Evolutionary conservation across 768 basidiomycete genomes (phyloP), one percentile per base, ranked within the genome.

Genomic region (Astraeus odoratus): DNA sequence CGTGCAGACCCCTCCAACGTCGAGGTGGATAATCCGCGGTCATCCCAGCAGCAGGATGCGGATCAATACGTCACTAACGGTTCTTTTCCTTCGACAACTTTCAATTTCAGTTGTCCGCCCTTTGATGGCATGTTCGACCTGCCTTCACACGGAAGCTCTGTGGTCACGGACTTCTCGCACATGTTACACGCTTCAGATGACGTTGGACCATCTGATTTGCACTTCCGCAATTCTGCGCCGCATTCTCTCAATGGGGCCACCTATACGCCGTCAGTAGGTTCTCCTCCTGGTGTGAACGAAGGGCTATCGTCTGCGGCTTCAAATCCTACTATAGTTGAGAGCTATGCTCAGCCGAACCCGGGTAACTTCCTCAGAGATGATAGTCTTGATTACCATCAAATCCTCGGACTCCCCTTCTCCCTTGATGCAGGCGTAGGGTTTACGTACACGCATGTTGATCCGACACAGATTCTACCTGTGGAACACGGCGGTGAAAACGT

Each of bases 381-480:
- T 38, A 15, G 26, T 16, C 61, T 85, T 35, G 79, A 83, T 51
- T 87, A 81, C 54, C 70, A 73, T 51, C 62, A 62, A n/a, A 63
- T 89, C 43, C 77, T 88, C 65, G 75, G 77, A 35, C 68, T 86
- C 53, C 75, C 78, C 50, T 86, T 81, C 60, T 66, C 80, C 22
- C 61, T 79, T 46, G 77, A 81, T 50, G 59, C 65, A 24, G 59
- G 67, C 4, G 58, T 62, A 30, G 61, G 53, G 27, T 43, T 72
- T 23, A 64, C 77, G 6, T 86, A 76, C 65, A 87, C 86, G 27
- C 83, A 86, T 63, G 86, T 97, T 48, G 90, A 97, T 67, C 94
- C 94, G 7, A 85, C 86, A n/a, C 90, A 95, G 66, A 86, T 95
- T 35, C 64, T 76, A 48, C 71, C 70, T n/a, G 61, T 67, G 31